A percentile compares a stretch with the other conserved stretches of the same genome.
phyloP scores from a whole-genome alignment of 2,329 filamentous ascomycete genomes.

The Bipolaris gigantea region DNA sequence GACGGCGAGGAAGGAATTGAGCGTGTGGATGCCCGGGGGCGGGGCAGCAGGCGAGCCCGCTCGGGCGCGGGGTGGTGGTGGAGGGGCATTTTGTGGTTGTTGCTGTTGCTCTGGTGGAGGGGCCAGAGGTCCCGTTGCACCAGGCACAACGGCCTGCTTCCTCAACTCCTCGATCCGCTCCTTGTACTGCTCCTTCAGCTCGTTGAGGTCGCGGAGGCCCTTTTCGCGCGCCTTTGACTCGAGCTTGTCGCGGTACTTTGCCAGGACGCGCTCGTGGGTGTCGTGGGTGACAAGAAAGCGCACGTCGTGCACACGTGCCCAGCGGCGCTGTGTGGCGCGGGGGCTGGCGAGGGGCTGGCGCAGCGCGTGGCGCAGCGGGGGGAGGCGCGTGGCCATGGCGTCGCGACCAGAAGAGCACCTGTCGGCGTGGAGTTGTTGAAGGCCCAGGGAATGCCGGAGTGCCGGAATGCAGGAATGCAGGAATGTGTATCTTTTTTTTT shows the following conservation, averaged over 20 bases:
- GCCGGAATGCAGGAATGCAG: too few species aligned
- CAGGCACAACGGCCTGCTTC: constrained; percentile 63
- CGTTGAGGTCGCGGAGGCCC: constrained; percentile 69
- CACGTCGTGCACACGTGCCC: constrained; percentile 90
- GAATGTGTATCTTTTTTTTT: too few species aligned
- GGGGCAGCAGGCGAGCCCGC: constrained; percentile 34
- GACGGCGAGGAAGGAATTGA: constrained; percentile 74
- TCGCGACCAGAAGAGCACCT: background rate
- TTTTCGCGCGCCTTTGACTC: constrained; percentile 75
- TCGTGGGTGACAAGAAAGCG: constrained; percentile 84
- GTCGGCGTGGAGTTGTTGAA: too few species aligned
- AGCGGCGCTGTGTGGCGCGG: constrained; percentile 66
- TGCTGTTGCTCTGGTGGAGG: background rate
- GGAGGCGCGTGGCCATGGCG: constrained; percentile 28
- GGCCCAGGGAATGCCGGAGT: too few species aligned
- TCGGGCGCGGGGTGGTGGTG: constrained; percentile 21
- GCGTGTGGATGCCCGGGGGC: constrained; percentile 61
- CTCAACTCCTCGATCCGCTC: constrained; percentile 77
- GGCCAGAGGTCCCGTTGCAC: constrained; percentile 51
- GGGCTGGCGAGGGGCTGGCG: constrained; percentile 37
- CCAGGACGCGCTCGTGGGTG: constrained; percentile 67
- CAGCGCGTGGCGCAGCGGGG: constrained; percentile 35
- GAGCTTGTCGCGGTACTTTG: constrained; percentile 88
- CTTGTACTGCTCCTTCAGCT: constrained; percentile 79
- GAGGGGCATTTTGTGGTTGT: constrained; percentile 19